Evolutionary conservation across 1,284 basidiomycete species (phyloP), one percentile per base, ranked within the genome.

Genomic region (Cutaneotrichosporon daszewskae): DNA sequence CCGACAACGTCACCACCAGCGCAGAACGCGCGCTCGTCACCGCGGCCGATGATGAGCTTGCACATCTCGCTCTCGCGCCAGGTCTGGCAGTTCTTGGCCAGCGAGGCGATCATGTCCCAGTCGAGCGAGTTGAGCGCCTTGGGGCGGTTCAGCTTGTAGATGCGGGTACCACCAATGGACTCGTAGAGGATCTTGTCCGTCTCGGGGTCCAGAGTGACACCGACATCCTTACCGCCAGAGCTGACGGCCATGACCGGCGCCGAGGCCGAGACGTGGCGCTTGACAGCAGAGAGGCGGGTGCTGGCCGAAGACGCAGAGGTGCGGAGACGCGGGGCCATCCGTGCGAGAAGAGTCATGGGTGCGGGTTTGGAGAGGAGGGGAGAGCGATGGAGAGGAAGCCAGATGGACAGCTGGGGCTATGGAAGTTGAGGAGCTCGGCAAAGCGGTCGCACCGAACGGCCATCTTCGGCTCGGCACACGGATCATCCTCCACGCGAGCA

Each of bases 41-140:
- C 87, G 32, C 78, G 79, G 19, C 85, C 86, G 40, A 92, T 79
- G 50, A 96, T 79, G 22, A 87, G 76, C 51, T 80, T 79, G 58
- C 82, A 83, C 8, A 87, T 75, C 36, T 84, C 79, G 23, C 85
- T 83, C 28, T 77, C 71, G 54, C 79, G 77, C 87, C 88, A 92
- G 75, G 82, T 80, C 89, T 92, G 62, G 4, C 3, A 34, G 45
- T 67, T 62, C 13, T 79, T 76, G 29, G 79, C 75, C 19, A 98
- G 76, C 14, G 81, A 62, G 24, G 78, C 68, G 38, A 98, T 80
- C 90, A 97, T 97, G 32, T 80, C 74, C 40, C 78, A 74, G 68
- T 91, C 82, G 42, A 98, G 77, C 2, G 90, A 83, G 74, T 99
- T 98, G 34, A 90, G 76, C 67, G 89, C 88, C 53, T 73, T 72